Percentiles rank a stretch among this genome's conserved stretches.
phyloP scores from a whole-genome alignment of 2,329 filamentous ascomycete species.

The Fusarium bactridioides region DNA sequence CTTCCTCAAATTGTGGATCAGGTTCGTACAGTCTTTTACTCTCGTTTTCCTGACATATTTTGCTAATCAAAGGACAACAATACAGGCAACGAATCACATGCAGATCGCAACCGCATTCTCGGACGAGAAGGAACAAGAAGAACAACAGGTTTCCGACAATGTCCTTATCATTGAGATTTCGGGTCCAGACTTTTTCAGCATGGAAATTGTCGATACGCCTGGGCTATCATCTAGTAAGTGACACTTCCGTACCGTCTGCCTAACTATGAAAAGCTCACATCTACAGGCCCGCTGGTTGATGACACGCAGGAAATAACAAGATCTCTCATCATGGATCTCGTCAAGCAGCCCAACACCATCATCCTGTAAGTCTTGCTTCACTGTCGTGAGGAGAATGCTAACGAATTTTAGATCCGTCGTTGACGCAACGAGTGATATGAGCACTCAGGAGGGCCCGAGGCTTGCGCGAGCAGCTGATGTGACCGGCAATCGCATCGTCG shows the following conservation, averaged over 20 bases:
- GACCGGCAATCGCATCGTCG: neutral
- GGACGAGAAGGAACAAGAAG: neutral
- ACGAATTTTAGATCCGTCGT: fast-evolving
- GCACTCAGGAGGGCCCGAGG: neutral
- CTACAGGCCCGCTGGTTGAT: fast-evolving
- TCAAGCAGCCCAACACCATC: neutral
- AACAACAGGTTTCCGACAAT: neutral
- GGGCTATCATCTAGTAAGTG: neutral
- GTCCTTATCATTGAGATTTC: neutral
- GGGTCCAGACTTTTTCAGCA: neutral
- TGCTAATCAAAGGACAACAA: fast-evolving
- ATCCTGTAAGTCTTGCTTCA: neutral
- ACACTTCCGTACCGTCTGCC: fast-evolving
- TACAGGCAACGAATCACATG: neutral
- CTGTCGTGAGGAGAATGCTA: neutral
- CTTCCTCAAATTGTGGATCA: neutral
- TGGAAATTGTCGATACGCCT: neutral
- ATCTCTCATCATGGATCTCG: neutral
- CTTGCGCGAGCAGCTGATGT: neutral
- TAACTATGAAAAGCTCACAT: neutral
- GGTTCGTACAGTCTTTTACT: neutral
- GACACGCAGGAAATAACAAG: neutral
- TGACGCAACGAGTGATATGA: neutral
- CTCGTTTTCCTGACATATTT: fast-evolving
- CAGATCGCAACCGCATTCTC: neutral